These are phyloP conservation scores for Rhodotorula sp. DNA, from an alignment of 1,284 basidiomycete species.

Conservation along the genomic window DNA sequence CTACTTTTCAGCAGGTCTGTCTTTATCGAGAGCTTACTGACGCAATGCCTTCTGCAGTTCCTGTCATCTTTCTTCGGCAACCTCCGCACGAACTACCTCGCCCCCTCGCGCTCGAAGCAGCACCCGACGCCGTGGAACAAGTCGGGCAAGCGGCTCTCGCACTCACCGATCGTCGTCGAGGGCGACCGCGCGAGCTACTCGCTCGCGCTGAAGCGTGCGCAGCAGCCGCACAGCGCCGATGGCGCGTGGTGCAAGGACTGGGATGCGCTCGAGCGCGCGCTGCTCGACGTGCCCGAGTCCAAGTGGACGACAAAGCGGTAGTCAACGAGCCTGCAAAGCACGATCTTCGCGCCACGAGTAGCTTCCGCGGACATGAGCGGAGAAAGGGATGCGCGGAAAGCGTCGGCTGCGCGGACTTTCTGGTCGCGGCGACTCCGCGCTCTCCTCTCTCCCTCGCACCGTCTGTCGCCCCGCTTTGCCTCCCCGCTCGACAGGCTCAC, in stretches of 20 bases:
- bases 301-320: slow-evolving; percentile 13
- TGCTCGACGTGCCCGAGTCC: slow-evolving; percentile 25
- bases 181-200: slow-evolving; percentile 29
- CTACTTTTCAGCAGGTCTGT: neutral
- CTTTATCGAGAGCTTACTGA: neutral
- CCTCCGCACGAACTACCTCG: slow-evolving; percentile 3
- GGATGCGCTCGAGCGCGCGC: slow-evolving; percentile 34
- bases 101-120: slow-evolving; percentile 1
- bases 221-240: slow-evolving; percentile 6
- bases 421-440: neutral
- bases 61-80: slow-evolving; percentile 1
- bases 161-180: slow-evolving; percentile 31
- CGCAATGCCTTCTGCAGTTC: neutral
- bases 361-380: neutral
- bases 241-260: slow-evolving; percentile 39
- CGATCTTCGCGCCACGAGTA: neutral
- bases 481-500: slow-evolving; percentile 10
- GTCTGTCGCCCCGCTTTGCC: neutral
- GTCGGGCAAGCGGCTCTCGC: slow-evolving; percentile 9
- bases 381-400: neutral
- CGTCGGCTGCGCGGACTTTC: neutral
- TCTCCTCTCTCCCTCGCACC: neutral
- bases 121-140: slow-evolving; percentile 1
- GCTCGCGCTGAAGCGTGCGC: slow-evolving; percentile 19
- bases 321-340: neutral